Base-by-base conservation (phyloP, 768 basidiomycete genomes). In the Rhizopogon vinicolor region DNA sequence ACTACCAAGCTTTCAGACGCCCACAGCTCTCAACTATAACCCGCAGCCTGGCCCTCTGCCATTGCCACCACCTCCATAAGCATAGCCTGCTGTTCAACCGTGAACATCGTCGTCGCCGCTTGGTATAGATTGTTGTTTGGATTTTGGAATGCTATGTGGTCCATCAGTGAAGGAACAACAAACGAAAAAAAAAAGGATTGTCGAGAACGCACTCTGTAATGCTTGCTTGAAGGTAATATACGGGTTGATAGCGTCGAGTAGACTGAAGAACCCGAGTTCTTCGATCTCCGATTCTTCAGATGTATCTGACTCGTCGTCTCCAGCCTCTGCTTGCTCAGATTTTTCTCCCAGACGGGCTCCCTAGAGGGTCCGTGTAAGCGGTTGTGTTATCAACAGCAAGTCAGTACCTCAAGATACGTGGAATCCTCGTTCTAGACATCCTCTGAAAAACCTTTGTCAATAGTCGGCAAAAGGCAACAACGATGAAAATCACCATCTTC, bases 381-480 rank as follows among this genome's bases (percentile, higher is more conserved):
- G 31, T 41, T 35, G 42, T 16, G 41, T 25, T 25, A 4, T 25
- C 52, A 46, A 39, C 25, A 50, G 44, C 37, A 33, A 50, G 49
- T 39, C 48, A 25, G 3, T 46, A 60, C 71, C 68, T 94, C 91
- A 43, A 93, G 77, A 66, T 93, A 95, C 7, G 87, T 89, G 7
- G 91, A 91, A 62, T 93, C 90, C 56, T 90, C 87, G 63, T 94
- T 91, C 85, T 88, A 93, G 13, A 93, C 90, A 68, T 95, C 93
- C 65, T 90, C 91, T 85, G 61, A 58, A 39, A 22, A 25, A 7
- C 2, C 22, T 14, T 9, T 16, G 18, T 58, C 14, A 60, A 54
- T 18, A 42, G 19, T 25, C 44, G 40, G 29, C 39, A 18, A 31
- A 3, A 33, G 6, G 3, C 33, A 49, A 28, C 10, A 16, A 29